Percentiles rank a stretch among this genome's conserved stretches.
These are phyloP conservation scores for Gynostemma pentaphyllum DNA, from an alignment of 306 rosid species.

Conservation along the genomic window DNA sequence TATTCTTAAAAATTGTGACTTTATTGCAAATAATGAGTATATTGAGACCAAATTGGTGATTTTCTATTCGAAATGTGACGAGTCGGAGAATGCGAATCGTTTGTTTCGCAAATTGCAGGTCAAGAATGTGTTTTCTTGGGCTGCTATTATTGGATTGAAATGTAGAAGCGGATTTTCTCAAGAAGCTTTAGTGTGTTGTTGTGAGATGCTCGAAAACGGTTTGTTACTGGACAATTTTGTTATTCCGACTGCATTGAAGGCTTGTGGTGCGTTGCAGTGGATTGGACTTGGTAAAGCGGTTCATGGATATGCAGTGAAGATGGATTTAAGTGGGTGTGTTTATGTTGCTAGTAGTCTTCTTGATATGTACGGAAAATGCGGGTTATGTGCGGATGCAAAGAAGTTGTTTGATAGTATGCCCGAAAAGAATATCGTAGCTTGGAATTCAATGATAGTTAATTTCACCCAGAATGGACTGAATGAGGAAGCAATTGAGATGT, in stretches of 20 bases:
- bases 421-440: constrained; percentile 45
- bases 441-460: constrained; percentile 65
- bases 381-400: constrained; percentile 44
- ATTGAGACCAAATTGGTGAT: constrained; percentile 56
- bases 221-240: constrained; percentile 61
- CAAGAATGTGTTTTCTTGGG: constrained; percentile 68
- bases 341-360: constrained; percentile 59
- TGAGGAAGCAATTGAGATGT: constrained; percentile 44
- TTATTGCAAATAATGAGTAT: constrained; percentile 27
- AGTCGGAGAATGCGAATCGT: constrained; percentile 20
- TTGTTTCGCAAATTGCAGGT: constrained; percentile 26
- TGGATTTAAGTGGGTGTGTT: constrained; percentile 37
- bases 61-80: constrained; percentile 60
- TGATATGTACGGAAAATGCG: constrained; percentile 91
- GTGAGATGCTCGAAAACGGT: constrained; percentile 46
- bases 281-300: constrained; percentile 39
- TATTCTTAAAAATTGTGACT: constrained; percentile 40
- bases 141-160: constrained; percentile 57
- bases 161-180: constrained; percentile 34
- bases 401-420: constrained; percentile 51
- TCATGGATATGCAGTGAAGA: constrained; percentile 53
- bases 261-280: constrained; percentile 55
- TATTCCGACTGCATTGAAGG: constrained; percentile 69
- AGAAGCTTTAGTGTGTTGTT: constrained; percentile 39
- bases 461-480: constrained; percentile 49